These are phyloP conservation scores for Alternaria ethzedia DNA, from an alignment of 2,329 filamentous ascomycete genomes.

Conservation along the genomic window DNA sequence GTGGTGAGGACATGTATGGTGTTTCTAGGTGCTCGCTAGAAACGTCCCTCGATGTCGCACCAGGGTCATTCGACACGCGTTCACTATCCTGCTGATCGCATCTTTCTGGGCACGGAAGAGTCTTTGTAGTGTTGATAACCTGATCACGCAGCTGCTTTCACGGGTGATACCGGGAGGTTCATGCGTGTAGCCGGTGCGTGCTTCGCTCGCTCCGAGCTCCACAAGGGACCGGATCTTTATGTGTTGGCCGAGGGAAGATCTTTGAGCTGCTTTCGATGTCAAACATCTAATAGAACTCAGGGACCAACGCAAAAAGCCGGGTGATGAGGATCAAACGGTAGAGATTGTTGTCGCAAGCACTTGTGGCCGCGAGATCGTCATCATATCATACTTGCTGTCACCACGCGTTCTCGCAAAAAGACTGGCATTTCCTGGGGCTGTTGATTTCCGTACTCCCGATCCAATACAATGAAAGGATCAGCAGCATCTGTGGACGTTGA, in stretches of 20 bases:
- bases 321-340: background rate
- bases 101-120: background rate
- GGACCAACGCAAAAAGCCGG: background rate
- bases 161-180: background rate
- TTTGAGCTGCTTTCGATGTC: background rate
- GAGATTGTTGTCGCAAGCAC: background rate
- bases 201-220: background rate
- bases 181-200: background rate
- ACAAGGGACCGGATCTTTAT: background rate
- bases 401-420: background rate
- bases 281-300: background rate
- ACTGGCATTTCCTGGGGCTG: background rate
- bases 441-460: background rate
- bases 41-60: background rate
- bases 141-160: background rate
- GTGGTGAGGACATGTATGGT: background rate
- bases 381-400: background rate
- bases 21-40: background rate
- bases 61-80: background rate
- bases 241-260: background rate
- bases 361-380: background rate
- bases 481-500: background rate
- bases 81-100: background rate
- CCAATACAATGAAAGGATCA: background rate
- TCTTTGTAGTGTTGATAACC: background rate